Base-by-base conservation (phyloP, 2,329 filamentous ascomycete species). In the Didymella segeticola region DNA sequence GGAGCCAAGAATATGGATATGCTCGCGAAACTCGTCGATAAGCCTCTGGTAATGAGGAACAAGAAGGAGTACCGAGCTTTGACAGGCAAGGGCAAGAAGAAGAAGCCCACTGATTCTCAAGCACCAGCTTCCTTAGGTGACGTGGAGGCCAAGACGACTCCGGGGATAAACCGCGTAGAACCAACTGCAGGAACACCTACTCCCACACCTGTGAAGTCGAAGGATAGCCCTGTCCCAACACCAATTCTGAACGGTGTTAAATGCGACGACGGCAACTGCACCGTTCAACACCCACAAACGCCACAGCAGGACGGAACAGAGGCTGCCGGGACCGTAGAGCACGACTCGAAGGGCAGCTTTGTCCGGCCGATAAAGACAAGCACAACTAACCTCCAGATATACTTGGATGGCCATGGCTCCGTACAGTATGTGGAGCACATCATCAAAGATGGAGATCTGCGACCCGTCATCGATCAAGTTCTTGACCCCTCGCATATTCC, bases 1-100 rank as follows among this genome's bases (percentile, higher is more conserved):
- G 91, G 91, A 8, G 93, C 95, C 4, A 90, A 87, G 72, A 85
- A 84, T 14, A 90, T 96, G 70, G 95, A 99, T 76, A 80, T 95
- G n/a, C 78, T 87, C 56, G 92, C 93, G 0, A 90, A 89, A 39
- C 72, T 97, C 49, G 87, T 87, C 0, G 83, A 89, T 63, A 90
- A 88, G 71, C 85, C 88, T 58, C 84, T 87, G 53, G 82, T 91
- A 4, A 86, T 89, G 80, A 82, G 89, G 45, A 96, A 96, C 71
- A 95, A 95, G 79, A 96, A 96, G 75, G 77, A 89, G 42, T 93
- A 83, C 75, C 80, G 84, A 56, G 74, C 84, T 41, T 68, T 75
- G 59, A 74, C 68, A 15, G 64, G 58, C 31, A 61, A 61, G 20
- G 74, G 77, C 14, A 75, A 79, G 62, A 73, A 78, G 48, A 53